Percentiles rank a stretch among this genome's conserved stretches.
phyloP scores from a whole-genome alignment of 306 rosid species.

The Chamaecrista fasciculata region DNA sequence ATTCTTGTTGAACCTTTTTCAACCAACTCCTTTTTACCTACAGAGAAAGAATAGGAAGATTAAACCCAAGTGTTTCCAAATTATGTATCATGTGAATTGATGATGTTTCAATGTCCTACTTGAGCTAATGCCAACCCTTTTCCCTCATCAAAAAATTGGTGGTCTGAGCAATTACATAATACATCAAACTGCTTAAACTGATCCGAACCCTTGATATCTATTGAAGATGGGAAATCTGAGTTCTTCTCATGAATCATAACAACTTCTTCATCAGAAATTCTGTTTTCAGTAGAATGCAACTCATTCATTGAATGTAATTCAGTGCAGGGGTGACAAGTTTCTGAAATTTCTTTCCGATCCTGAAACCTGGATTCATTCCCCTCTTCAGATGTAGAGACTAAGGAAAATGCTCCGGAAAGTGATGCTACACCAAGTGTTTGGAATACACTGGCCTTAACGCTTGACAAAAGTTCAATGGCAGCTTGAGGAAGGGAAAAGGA shows the following conservation, averaged over 20 bases:
- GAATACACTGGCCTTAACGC: conserved; percentile 53
- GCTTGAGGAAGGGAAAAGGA: conserved; percentile 69
- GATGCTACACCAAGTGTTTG: conserved; percentile 55
- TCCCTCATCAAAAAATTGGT: conserved; percentile 58
- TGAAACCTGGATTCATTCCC: conserved; percentile 40
- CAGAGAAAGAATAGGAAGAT: conserved; percentile 15
- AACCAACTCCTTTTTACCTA: conserved; percentile 75
- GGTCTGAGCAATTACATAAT: conserved; percentile 65
- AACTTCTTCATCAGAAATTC: conserved; percentile 32
- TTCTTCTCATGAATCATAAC: conserved; percentile 25
- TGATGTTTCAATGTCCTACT: conserved; percentile 50
- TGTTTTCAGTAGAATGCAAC: conserved; percentile 36
- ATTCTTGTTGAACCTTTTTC: conserved; percentile 90
- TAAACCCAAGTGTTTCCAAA: too few species aligned
- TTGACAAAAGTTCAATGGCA: conserved; percentile 65
- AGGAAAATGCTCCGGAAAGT: conserved; percentile 40
- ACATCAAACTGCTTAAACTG: conserved; percentile 70
- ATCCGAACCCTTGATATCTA: conserved; percentile 34
- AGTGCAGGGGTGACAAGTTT: conserved; percentile 41
- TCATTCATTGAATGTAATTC: conserved; percentile 35
- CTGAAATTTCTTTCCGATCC: conserved; percentile 40
- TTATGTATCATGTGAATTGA: too few species aligned
- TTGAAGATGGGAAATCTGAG: conserved; percentile 35
- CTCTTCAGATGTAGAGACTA: conserved; percentile 48
- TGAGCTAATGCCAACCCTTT: conserved; percentile 57